phyloP scores from a whole-genome alignment of 2,329 filamentous ascomycete genomes.

The Apiospora aurea region DNA sequence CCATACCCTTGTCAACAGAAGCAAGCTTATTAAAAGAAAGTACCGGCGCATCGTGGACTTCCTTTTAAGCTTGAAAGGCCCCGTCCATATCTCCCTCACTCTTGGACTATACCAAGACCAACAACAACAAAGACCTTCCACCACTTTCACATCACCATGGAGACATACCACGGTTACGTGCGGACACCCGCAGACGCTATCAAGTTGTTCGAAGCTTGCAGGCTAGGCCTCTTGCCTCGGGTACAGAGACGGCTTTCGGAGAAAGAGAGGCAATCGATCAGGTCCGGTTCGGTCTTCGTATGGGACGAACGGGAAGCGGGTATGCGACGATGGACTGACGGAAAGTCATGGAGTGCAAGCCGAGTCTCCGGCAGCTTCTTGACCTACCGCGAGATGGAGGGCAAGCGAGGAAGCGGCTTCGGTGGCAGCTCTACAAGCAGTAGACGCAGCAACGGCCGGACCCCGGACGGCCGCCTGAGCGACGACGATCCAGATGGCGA shows the following conservation, averaged over 20 bases:
- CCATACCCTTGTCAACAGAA: constrained; percentile 30
- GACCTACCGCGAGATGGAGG: constrained; percentile 98
- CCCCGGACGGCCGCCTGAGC: constrained; percentile 82
- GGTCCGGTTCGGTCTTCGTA: constrained; percentile 97
- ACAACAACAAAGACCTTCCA: not conserved
- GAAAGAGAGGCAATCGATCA: constrained; percentile 95
- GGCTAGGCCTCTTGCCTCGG: constrained; percentile 85
- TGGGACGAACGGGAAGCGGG: constrained; percentile 99
- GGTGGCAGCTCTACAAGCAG: constrained; percentile 48
- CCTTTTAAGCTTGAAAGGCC: constrained; percentile 13
- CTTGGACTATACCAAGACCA: not conserved
- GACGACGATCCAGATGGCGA: constrained; percentile 88
- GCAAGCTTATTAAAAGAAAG: constrained; percentile 28
- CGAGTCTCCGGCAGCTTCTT: constrained; percentile 96
- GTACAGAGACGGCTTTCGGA: constrained; percentile 94
- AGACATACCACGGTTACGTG: constrained; percentile 95
- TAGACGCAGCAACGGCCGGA: constrained; percentile 71
- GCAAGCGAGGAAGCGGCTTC: constrained; percentile 87
- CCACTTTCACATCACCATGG: constrained; percentile 64
- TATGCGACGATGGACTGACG: constrained; percentile 98
- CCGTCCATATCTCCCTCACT: not conserved
- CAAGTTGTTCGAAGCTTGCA: constrained; percentile 97
- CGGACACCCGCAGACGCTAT: constrained; percentile 97
- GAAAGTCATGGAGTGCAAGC: constrained; percentile 98
- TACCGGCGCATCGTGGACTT: constrained; percentile 18